These are phyloP conservation scores for Psilocybe sp. DNA, from an alignment of 768 basidiomycete species.

Conservation along the genomic window DNA sequence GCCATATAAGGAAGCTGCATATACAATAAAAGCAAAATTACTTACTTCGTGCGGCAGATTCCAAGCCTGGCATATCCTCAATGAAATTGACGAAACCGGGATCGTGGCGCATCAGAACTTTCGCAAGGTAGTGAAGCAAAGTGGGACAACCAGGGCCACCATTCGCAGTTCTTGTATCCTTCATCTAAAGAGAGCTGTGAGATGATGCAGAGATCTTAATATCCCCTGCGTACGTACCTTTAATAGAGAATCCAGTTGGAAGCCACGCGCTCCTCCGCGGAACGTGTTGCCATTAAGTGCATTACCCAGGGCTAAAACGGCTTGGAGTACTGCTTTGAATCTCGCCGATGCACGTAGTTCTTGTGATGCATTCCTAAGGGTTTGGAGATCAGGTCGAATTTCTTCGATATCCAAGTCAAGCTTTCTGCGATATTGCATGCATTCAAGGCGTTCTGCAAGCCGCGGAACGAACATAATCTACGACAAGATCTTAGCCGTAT, in stretches of 20 bases:
- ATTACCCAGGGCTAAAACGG: conserved; percentile 78
- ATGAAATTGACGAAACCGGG: conserved; percentile 67
- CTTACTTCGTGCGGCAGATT: conserved; percentile 79
- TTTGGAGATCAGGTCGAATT: conserved; percentile 76
- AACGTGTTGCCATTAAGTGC: conserved; percentile 78
- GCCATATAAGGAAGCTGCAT: background rate
- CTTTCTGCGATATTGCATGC: conserved; percentile 82
- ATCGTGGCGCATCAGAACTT: conserved; percentile 66
- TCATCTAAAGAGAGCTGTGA: conserved; percentile 47
- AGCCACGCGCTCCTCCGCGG: conserved; percentile 81
- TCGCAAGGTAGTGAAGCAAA: conserved; percentile 87
- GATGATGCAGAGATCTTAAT: background rate
- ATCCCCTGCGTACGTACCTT: conserved; percentile 50
- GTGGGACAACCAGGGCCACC: conserved; percentile 75
- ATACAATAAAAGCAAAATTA: conserved; percentile 1
- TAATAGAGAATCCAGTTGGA: conserved; percentile 75
- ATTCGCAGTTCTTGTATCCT: conserved; percentile 77
- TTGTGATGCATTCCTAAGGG: conserved; percentile 63
- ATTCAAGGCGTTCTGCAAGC: conserved; percentile 68
- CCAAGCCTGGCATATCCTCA: conserved; percentile 77
- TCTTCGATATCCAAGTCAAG: conserved; percentile 84
- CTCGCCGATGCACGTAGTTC: conserved; percentile 63
- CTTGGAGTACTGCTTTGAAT: conserved; percentile 71
- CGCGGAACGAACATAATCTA: conserved; percentile 81
- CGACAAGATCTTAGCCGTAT: background rate